Base-by-base conservation (phyloP, 1,284 basidiomycete species). In the Coniophora puteana region DNA sequence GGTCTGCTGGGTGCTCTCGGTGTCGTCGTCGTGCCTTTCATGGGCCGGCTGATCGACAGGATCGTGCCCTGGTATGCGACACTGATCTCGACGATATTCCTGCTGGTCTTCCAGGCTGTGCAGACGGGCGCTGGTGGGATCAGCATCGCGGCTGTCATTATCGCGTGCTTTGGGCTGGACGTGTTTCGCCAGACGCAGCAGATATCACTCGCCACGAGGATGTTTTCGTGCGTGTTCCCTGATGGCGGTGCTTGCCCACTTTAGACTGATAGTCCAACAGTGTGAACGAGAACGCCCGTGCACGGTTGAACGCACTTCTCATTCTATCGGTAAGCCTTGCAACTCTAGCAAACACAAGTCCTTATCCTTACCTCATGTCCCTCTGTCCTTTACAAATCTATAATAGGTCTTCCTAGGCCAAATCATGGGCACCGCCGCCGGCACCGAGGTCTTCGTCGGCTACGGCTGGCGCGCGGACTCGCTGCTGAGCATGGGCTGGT, bases 1-100 rank as follows among this genome's bases (percentile, higher is more conserved):
- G 77, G 76, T 8, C 62, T 78, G 3, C 57, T 79, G 4, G 78
- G 78, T 6, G 60, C 75, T 30, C 50, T 71, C 14, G 66, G 65
- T 22, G 72, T 78, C 10, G 49, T 65, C 16, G 56, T 67, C 17
- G 71, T 72, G 0, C 76, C 77, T 0, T 58, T 74, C 34, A 62
- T 72, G 38, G 78, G 78, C 1, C 63, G 65, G 21, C 53, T 72
- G 4, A 64, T 80, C 32, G 78, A 81, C 50, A 52, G 59, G 2
- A 59, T 79, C 33, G 64, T 71, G 1, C 70, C 74, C 3, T 80
- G 76, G 75, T 59, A 67, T 22, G 68, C 72, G 13, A 67, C 71
- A 21, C 44, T 76, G 8, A 42, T 68, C 25, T 63, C 69, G 1
- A 63, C 69, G 20, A 18, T 62, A 14, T 48, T 46, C 29, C 51